Base-by-base conservation (phyloP, 176 grass and related monocot genomes). In the Raddia distichophylla region DNA sequence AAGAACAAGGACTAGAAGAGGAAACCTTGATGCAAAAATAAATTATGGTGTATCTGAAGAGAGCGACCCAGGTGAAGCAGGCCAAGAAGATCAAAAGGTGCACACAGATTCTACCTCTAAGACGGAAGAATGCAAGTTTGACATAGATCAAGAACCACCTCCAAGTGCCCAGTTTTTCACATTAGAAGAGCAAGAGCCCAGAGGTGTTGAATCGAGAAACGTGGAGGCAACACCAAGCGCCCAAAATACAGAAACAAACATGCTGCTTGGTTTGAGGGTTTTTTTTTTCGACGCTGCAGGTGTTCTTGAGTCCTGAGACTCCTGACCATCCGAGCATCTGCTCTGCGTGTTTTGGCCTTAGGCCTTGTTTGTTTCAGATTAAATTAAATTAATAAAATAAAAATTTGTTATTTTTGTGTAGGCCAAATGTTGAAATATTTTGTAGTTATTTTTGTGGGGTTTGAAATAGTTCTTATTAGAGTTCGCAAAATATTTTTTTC, bases 1-100 rank as follows among this genome's bases (percentile, higher is more conserved):
- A 63, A 85, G 57, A 86, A 76, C 78, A 74, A 85, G 70, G 50
- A 79, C 84, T 37, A 86, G 82, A 57, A 83, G 79, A 83, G 95
- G 90, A 57, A 91, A 73, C 9, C 64, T 73, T 47, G 82, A 18
- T 37, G 79, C 78, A 14, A 93, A 91, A 76, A 86, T 90, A 78
- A 71, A 84, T 60, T 72, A 60, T 43, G 54, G 73, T 53, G 87
- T 86, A 82, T 85, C 78, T 37, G 86, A 91, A 65, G 84, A 81
- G 57, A 91, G 73, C 34, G 76, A 53, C 56, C 86, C 78, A 62
- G 61, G 50, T 63, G 81, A 88, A 81, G 69, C 33, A 27, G 69
- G 72, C 50, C 85, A 76, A 81, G 79, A 81, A 71, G 69, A 81
- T 68, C 49, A 60, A 71, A 75, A 80, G 64, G 11, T 89, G 17